Evolutionary conservation across 2,329 filamentous ascomycete genomes (phyloP).

Genomic region (Cordyceps pruinosa): DNA sequence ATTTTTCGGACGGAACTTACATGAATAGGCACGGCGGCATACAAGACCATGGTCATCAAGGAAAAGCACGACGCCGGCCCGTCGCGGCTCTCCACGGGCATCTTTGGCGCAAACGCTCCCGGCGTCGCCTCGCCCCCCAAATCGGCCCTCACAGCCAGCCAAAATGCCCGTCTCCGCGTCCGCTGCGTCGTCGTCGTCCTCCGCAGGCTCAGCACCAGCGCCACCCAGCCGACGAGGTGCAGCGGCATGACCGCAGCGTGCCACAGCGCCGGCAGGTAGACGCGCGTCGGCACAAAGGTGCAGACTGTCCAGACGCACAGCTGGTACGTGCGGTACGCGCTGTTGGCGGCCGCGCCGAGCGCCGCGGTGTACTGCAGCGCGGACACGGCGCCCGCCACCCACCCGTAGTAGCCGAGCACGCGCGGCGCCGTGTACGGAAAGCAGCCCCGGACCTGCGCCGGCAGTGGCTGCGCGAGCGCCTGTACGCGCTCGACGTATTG

Average conservation of each 20-base stretch:
- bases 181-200: too few species aligned
- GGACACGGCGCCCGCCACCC: not conserved
- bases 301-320: slow-evolving; percentile 6
- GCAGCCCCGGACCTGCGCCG: not conserved
- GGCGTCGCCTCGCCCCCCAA: not conserved
- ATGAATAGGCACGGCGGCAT: not conserved
- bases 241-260: not conserved
- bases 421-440: not conserved
- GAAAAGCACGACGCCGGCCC: not conserved
- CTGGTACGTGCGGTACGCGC: slow-evolving; percentile 8
- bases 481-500: not conserved
- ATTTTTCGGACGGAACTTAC: too few species aligned
- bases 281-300: not conserved
- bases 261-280: not conserved
- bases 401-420: not conserved
- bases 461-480: not conserved
- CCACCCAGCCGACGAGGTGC: slow-evolving; percentile 1
- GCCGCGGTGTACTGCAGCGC: not conserved
- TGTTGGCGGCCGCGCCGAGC: not conserved
- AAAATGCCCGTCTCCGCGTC: too few species aligned
- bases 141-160: too few species aligned
- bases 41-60: not conserved
- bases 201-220: not conserved
- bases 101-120: not conserved
- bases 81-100: not conserved